Evolutionary conservation across 441 rosid genomes (phyloP).

Genomic region (Populus hybrid): DNA sequence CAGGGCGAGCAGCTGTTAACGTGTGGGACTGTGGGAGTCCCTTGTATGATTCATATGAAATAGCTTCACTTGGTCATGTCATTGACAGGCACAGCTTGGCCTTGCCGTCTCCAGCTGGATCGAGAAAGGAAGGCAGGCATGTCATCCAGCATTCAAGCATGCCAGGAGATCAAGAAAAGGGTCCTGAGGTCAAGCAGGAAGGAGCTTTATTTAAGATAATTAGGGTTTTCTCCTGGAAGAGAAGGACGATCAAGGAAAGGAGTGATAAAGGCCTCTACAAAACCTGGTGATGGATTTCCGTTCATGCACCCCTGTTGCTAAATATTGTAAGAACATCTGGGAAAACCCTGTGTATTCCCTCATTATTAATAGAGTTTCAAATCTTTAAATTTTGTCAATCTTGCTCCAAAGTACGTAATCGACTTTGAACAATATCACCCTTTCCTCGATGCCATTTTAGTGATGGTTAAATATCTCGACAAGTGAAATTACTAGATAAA

Average conservation of each 20-base stretch:
- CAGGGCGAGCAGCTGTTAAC: not conserved
- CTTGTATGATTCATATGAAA: constrained; percentile 45
- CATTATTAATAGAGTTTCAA: too few relatives aligned
- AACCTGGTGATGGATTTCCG: not conserved
- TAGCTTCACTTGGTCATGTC: constrained; percentile 38
- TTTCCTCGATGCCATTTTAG: too few relatives aligned
- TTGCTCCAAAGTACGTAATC: too few relatives aligned
- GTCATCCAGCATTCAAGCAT: not conserved
- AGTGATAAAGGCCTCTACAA: not conserved
- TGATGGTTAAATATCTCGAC: too few relatives aligned
- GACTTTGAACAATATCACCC: too few relatives aligned
- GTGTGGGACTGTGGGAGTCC: constrained; percentile 53
- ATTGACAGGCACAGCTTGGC: constrained; percentile 34
- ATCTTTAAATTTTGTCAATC: too few relatives aligned
- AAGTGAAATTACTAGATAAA: too few relatives aligned
- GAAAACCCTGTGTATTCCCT: not conserved
- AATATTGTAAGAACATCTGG: not conserved
- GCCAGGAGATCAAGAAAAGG: not conserved
- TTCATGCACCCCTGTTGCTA: not conserved
- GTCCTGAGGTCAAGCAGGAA: not conserved
- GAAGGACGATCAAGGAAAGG: not conserved
- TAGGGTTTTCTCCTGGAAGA: constrained; percentile 6
- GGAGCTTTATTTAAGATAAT: constrained; percentile 16
- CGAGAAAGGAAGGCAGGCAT: not conserved
- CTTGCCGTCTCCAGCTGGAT: constrained; percentile 11